These are phyloP conservation scores for Centrapalus pauciflorus DNA, from an alignment of 129 eudicot species.

Conservation along the genomic window DNA sequence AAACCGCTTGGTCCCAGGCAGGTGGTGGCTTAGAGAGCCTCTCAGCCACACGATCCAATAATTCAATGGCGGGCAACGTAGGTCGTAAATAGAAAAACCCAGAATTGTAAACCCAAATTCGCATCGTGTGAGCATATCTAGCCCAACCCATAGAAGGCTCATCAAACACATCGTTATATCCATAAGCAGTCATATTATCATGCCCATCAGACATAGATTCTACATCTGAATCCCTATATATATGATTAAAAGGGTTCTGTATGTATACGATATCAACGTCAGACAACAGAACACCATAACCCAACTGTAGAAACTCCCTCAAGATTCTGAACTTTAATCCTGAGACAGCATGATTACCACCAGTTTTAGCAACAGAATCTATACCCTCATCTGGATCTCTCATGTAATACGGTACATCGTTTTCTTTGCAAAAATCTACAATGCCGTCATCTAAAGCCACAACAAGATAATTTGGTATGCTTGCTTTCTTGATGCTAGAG, in stretches of 20 bases:
- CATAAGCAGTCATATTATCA: constrained; percentile 70
- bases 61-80: constrained; percentile 69
- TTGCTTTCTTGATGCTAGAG: constrained; percentile 61
- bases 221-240: constrained; percentile 72
- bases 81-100: constrained; percentile 80
- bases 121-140: constrained; percentile 74
- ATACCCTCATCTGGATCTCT: constrained; percentile 65
- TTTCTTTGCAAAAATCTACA: constrained; percentile 60
- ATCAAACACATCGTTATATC: constrained; percentile 76
- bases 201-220: constrained; percentile 96
- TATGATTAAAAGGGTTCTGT: constrained; percentile 64
- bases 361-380: constrained; percentile 51
- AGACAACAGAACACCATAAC: constrained; percentile 70
- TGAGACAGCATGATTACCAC: constrained; percentile 76
- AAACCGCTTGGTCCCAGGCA: constrained; percentile 82
- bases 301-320: constrained; percentile 75
- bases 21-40: constrained; percentile 44
- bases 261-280: constrained; percentile 83
- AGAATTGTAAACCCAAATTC: constrained; percentile 88
- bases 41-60: constrained; percentile 79
- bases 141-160: constrained; percentile 95
- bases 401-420: constrained; percentile 52
- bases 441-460: constrained; percentile 72
- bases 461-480: constrained; percentile 67
- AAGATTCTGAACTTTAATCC: constrained; percentile 69